phyloP scores from a whole-genome alignment of 1,284 basidiomycete genomes.

The Cystobasidium pallidum region DNA sequence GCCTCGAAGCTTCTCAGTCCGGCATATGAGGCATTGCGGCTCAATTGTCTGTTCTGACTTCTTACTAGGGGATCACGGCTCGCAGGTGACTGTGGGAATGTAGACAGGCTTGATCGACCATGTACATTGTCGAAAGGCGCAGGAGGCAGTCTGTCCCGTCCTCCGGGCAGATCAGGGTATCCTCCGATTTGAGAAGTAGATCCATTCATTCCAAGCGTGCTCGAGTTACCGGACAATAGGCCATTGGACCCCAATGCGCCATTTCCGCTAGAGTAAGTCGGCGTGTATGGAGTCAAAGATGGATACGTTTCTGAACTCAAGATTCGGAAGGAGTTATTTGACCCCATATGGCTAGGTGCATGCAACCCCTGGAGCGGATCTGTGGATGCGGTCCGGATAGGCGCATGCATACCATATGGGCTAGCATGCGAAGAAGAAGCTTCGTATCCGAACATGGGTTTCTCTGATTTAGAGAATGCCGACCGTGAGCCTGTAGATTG shows the following conservation, averaged over 20 bases:
- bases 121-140: neutral
- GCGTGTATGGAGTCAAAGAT: neutral
- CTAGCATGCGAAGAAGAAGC: neutral
- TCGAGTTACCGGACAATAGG: neutral
- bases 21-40: constrained; percentile 24
- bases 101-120: neutral
- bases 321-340: neutral
- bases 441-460: constrained; percentile 8
- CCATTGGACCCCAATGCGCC: neutral
- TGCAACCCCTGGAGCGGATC: neutral
- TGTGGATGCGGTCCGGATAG: neutral
- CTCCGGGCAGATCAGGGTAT: neutral
- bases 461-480: neutral
- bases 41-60: neutral
- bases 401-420: neutral
- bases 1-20: constrained; percentile 35
- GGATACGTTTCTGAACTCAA: constrained; percentile 8
- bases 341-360: neutral
- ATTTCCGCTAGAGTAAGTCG: neutral
- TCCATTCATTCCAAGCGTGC: neutral
- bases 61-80: neutral
- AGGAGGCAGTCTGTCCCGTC: neutral
- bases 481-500: neutral
- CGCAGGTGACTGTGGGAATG: neutral
- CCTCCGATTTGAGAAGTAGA: neutral